phyloP scores from a whole-genome alignment of 2,329 filamentous ascomycete species.

The Cercospora zeina region DNA sequence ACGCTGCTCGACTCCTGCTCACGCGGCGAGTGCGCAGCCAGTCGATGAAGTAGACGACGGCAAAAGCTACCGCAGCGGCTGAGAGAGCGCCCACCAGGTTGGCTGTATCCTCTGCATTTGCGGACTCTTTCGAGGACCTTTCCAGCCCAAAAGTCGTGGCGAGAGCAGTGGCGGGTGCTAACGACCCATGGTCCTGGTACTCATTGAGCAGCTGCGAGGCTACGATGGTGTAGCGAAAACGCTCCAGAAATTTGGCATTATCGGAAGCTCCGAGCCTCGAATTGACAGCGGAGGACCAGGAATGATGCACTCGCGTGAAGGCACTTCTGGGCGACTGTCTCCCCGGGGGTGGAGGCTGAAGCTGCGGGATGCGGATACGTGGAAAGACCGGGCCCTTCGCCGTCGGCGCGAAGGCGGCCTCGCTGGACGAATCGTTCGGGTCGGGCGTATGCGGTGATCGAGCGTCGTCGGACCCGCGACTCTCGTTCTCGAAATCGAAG shows the following conservation, averaged over 20 bases:
- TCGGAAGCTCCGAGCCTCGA: slow-evolving; percentile 73
- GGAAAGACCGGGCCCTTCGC: slow-evolving; percentile 20
- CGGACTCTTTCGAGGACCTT: slow-evolving; percentile 26
- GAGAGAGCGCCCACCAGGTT: slow-evolving; percentile 63
- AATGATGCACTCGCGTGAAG: slow-evolving; percentile 47
- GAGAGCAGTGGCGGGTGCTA: slow-evolving; percentile 37
- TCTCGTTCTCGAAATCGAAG: slow-evolving; percentile 29
- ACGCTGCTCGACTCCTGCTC: slow-evolving; percentile 57
- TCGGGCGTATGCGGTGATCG: slow-evolving; percentile 7
- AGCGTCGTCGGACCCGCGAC: slow-evolving; percentile 20
- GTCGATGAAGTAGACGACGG: slow-evolving; percentile 66
- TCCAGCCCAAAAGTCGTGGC: slow-evolving; percentile 26
- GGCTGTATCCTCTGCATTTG: slow-evolving; percentile 46
- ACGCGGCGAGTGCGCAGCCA: slow-evolving; percentile 62
- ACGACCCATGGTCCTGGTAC: slow-evolving; percentile 50
- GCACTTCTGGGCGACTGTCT: slow-evolving; percentile 26
- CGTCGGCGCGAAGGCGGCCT: slow-evolving; percentile 42
- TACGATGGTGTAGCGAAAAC: slow-evolving; percentile 90
- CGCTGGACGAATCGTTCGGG: slow-evolving; percentile 13
- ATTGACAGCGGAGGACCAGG: slow-evolving; percentile 62
- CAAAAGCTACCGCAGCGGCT: slow-evolving; percentile 63
- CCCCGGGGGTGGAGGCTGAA: slow-evolving; percentile 16
- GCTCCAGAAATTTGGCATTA: slow-evolving; percentile 82
- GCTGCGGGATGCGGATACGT: slow-evolving; percentile 27
- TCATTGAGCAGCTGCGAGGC: slow-evolving; percentile 84